Evolutionary conservation across 2,329 filamentous ascomycete genomes (phyloP).

Genomic region (Colletotrichum costaricense): DNA sequence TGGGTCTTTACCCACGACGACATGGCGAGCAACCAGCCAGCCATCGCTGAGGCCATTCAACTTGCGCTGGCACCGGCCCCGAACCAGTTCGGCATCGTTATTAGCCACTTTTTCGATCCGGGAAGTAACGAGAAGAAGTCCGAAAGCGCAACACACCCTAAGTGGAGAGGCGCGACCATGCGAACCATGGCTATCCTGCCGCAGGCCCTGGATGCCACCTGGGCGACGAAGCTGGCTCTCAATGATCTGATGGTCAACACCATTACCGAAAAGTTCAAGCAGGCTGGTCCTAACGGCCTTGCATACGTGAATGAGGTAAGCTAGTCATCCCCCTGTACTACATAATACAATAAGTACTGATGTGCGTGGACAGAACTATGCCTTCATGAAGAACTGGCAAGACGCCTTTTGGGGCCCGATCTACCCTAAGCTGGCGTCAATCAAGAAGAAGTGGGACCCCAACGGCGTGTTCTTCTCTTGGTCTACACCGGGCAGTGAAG

Average conservation of each 20-base stretch:
- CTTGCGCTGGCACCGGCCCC: constrained; percentile 5
- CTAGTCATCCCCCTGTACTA: rapidly evolving
- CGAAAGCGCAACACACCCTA: constrained; percentile 32
- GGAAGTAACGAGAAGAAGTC: constrained; percentile 3
- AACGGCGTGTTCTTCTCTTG: constrained; percentile 54
- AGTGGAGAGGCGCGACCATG: constrained; percentile 32
- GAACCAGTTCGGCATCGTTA: constrained; percentile 22
- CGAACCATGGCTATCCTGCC: constrained; percentile 32
- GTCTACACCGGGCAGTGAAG: constrained; percentile 35
- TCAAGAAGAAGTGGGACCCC: constrained; percentile 65
- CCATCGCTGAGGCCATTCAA: constrained; percentile 22
- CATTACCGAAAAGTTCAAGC: constrained; percentile 32
- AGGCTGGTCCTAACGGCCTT: constrained; percentile 24
- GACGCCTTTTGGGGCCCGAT: constrained; percentile 34
- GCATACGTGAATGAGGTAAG: constrained; percentile 35
- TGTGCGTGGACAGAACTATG: constrained; percentile 24
- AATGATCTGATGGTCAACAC: constrained; percentile 36
- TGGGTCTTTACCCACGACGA: constrained; percentile 36
- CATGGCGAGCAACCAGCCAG: constrained; percentile 19
- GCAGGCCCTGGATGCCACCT: constrained; percentile 28
- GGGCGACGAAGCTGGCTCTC: constrained; percentile 26
- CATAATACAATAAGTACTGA: background rate
- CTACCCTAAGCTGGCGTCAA: constrained; percentile 44
- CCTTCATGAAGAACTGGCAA: constrained; percentile 35
- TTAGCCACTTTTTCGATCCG: constrained; percentile 34